These are phyloP conservation scores for Macrocybe gigantea DNA, from an alignment of 768 basidiomycete species.

Conservation along the genomic window DNA sequence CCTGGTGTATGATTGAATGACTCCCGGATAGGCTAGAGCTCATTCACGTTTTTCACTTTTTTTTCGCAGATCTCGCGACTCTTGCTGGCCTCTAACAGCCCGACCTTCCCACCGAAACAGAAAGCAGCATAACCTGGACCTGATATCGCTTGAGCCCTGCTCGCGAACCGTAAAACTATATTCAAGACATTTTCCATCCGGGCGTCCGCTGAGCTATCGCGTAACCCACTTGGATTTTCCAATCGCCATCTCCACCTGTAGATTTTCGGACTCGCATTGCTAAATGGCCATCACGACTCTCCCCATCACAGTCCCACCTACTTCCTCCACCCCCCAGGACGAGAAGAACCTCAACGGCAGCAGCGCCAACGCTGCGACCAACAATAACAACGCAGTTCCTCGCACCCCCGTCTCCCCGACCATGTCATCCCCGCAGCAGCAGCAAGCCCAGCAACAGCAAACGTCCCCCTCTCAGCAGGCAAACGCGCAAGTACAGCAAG, in stretches of 20 bases:
- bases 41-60: constrained; percentile 7
- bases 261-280: constrained; percentile 4
- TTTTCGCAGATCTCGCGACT: constrained; percentile 79
- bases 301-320: constrained; percentile 15
- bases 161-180: constrained; percentile 37
- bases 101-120: constrained; percentile 27
- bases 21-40: neutral
- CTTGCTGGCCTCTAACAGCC: constrained; percentile 75
- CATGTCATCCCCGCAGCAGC: constrained; percentile 12
- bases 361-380: constrained; percentile 28
- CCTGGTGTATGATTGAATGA: constrained; percentile 31
- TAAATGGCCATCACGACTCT: constrained; percentile 36
- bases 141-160: constrained; percentile 62
- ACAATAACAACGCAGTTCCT: constrained; percentile 33
- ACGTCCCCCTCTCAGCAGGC: constrained; percentile 12
- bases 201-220: constrained; percentile 43
- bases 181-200: constrained; percentile 11
- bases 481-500: constrained; percentile 9
- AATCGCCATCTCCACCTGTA: neutral
- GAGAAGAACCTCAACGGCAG: constrained; percentile 23
- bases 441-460: constrained; percentile 10
- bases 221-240: constrained; percentile 18
- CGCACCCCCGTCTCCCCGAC: constrained; percentile 39
- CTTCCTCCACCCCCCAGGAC: constrained; percentile 20
- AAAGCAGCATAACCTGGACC: constrained; percentile 9